These are phyloP conservation scores for Ilex aquifolium DNA, from an alignment of 257 asterid species.

Conservation along the genomic window DNA sequence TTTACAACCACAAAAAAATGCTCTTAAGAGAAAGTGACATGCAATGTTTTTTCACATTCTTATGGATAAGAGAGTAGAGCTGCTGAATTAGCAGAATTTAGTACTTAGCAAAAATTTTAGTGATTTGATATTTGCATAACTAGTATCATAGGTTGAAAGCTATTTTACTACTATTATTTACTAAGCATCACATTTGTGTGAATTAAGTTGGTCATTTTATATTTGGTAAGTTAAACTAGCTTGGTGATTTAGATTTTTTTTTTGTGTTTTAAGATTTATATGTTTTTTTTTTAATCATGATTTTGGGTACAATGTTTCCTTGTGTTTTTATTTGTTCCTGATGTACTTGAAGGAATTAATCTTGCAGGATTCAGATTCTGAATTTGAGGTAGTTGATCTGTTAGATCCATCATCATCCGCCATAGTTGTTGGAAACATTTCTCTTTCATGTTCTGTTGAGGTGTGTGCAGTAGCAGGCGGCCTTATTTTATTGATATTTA, in stretches of 20 bases:
- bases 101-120: too few relatives aligned
- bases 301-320: not conserved
- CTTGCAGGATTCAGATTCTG: constrained; percentile 71
- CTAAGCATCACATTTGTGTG: not conserved
- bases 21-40: too few relatives aligned
- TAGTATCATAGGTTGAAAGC: too few relatives aligned
- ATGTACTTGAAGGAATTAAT: constrained; percentile 4
- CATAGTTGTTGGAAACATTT: constrained; percentile 60
- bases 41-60: too few relatives aligned
- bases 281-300: not conserved
- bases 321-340: not conserved
- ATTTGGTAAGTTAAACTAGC: not conserved
- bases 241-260: not conserved
- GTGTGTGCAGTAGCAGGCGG: constrained; percentile 36
- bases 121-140: too few relatives aligned
- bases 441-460: constrained; percentile 88
- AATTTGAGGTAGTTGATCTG: constrained; percentile 46
- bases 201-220: not conserved
- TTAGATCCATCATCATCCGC: constrained; percentile 60
- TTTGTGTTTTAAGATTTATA: not conserved
- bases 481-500: constrained; percentile 9
- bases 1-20: too few relatives aligned
- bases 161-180: too few relatives aligned
- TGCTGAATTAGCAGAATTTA: too few relatives aligned
- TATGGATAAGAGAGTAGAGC: too few relatives aligned